phyloP scores from a whole-genome alignment of 1,284 basidiomycete species.

The Sporisorium iseilematis-ciliati region DNA sequence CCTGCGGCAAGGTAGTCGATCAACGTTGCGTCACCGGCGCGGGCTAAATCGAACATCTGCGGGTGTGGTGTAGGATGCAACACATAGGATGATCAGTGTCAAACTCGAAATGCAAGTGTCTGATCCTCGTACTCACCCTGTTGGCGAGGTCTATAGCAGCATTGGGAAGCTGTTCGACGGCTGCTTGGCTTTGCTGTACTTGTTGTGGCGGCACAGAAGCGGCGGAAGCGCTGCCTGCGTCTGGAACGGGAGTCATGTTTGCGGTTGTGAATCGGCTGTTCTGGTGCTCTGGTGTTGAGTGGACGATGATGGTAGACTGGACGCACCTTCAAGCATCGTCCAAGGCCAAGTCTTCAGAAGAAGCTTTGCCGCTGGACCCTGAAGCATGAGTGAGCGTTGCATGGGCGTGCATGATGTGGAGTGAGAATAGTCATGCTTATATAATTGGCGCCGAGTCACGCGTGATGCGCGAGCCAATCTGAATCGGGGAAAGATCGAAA shows the following conservation, averaged over 20 bases:
- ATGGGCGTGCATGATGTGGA: conserved; percentile 15
- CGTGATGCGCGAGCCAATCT: conserved; percentile 11
- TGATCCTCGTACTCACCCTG: conserved; percentile 18
- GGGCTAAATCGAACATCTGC: conserved; percentile 80
- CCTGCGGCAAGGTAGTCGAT: conserved; percentile 77
- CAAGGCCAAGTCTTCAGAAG: background rate
- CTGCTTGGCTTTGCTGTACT: conserved; percentile 11
- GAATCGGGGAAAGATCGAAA: background rate
- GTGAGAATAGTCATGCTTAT: conserved; percentile 15
- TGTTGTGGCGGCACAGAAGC: background rate
- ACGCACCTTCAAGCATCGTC: background rate
- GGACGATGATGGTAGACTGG: background rate
- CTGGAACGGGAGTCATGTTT: conserved; percentile 20
- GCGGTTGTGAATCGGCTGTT: background rate
- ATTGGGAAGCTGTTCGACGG: conserved; percentile 34
- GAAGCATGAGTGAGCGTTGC: conserved; percentile 34
- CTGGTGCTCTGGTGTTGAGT: background rate
- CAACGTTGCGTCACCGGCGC: conserved; percentile 74
- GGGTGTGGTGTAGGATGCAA: background rate
- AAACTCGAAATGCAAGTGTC: background rate
- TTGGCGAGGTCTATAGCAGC: conserved; percentile 43
- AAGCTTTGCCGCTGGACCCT: conserved; percentile 22
- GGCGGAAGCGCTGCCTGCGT: background rate
- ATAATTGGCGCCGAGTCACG: conserved; percentile 35
- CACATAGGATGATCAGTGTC: background rate